Evolutionary conservation across 208 protist species (phyloP).

Genomic region (Acanthamoeba healyi): DNA sequence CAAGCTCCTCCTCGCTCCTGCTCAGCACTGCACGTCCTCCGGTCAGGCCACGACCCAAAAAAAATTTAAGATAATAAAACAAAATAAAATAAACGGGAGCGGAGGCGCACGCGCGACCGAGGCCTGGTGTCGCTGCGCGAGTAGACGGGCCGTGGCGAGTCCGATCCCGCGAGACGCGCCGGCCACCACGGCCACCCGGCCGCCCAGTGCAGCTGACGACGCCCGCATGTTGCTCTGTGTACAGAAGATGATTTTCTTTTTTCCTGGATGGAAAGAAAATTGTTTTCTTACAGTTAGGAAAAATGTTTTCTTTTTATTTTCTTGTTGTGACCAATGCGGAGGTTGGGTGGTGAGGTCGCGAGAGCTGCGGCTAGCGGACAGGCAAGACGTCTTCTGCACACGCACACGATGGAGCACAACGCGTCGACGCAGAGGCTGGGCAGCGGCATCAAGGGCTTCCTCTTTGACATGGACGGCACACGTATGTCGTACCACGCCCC

Average conservation of each 20-base stretch:
- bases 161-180: constrained; percentile 26
- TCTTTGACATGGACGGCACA: constrained; percentile 64
- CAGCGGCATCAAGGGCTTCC: constrained; percentile 15
- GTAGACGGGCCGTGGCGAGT: constrained; percentile 14
- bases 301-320: not conserved
- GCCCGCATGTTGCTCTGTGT: too few species aligned
- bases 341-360: too few species aligned
- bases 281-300: too few species aligned
- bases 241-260: not conserved
- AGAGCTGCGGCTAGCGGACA: too few species aligned
- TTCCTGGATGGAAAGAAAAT: not conserved
- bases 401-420: not conserved
- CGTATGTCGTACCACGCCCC: not conserved
- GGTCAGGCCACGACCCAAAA: too few species aligned
- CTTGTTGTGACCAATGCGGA: too few species aligned
- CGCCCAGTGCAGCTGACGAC: too few species aligned
- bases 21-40: not conserved
- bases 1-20: not conserved
- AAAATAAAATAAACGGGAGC: too few species aligned
- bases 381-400: too few species aligned
- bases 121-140: not conserved
- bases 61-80: too few species aligned
- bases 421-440: not conserved
- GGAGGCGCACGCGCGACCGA: not conserved
- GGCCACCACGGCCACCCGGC: constrained; percentile 18